phyloP scores from a whole-genome alignment of 257 asterid genomes.

The Solanum appendiculatum region DNA sequence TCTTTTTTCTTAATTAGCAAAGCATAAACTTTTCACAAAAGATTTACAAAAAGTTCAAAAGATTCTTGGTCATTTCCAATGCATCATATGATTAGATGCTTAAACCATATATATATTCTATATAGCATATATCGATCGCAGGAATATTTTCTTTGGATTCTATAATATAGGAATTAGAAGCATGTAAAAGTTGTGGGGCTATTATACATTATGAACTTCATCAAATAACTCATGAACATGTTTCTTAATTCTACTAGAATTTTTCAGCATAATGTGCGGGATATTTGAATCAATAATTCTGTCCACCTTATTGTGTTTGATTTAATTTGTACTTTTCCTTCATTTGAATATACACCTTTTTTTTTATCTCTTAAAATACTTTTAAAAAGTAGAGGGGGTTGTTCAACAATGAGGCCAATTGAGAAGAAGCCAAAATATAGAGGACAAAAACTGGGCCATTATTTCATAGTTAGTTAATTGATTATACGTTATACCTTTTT shows the following conservation, averaged over 20 bases:
- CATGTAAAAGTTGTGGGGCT: neutral
- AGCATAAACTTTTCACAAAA: neutral
- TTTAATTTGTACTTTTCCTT: neutral
- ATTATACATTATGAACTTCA: neutral
- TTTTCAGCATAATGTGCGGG: neutral
- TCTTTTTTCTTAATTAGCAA: neutral
- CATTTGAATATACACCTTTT: neutral
- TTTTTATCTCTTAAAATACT: neutral
- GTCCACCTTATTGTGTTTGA: neutral
- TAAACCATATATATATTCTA: neutral
- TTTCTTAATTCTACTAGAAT: neutral
- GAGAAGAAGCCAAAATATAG: constrained; percentile 2
- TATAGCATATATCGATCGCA: neutral
- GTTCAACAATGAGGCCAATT: neutral
- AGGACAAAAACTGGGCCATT: constrained; percentile 8
- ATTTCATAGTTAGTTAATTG: constrained; percentile 1
- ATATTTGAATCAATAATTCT: neutral
- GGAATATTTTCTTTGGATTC: neutral
- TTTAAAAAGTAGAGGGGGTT: neutral
- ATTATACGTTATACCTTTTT: constrained; percentile 5
- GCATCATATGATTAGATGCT: neutral
- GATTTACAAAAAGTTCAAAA: neutral
- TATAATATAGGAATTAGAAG: neutral
- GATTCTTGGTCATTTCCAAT: neutral
- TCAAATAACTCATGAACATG: neutral